Evolutionary conservation across 1,284 basidiomycete genomes (phyloP), one percentile per base, ranked within the genome.

Genomic region (Exobasidium cylindrosporum): DNA sequence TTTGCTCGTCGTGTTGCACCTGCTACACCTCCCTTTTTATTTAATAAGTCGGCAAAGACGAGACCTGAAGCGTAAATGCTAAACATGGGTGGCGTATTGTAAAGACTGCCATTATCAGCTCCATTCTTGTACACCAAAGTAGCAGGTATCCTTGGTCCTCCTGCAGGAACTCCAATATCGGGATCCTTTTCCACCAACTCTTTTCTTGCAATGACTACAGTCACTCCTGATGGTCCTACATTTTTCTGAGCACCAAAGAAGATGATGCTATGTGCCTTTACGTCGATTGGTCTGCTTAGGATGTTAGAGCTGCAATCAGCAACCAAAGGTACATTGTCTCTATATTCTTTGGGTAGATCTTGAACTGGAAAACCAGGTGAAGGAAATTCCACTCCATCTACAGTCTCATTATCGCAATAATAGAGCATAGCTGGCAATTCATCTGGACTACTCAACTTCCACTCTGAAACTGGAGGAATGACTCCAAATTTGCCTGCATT

Each of bases 181-280:
- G 77, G 74, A 57, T 79, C 74, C 30, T 74, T 70, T 2, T 32
- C 35, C 31, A 79, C 66, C 77, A 96, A 88, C 81, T 96, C 92
- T 68, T 94, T 87, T 32, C 91, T 87, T 21, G 97, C 91, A 80
- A 99, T 95, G 66, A 95, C 83, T 75, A 98, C 86, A 3, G 93
- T 95, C 26, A 96, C 84, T 2, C 96, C 96, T 0, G 94, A 88
- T 1, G 96, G 96, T 3, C 95, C 96, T 56, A 98, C 84, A 81
- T 99, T 99, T 85, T 99, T 99, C 82, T 99, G 96, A n/a, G 91
- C 96, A 45, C 96, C 96, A 11, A 95, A 97, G 80, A 90, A 98
- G 75, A 99, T 89, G 76, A 98, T 84, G 3, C 91, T 92, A 60
- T 79, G 73, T 1, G 67, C 63, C 26, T 88, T 87, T 54, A 97